Percentiles rank a stretch among this genome's conserved stretches.
These are phyloP conservation scores for Cladosporium austrohemisphaericum DNA, from an alignment of 2,329 filamentous ascomycete species.

Conservation along the genomic window DNA sequence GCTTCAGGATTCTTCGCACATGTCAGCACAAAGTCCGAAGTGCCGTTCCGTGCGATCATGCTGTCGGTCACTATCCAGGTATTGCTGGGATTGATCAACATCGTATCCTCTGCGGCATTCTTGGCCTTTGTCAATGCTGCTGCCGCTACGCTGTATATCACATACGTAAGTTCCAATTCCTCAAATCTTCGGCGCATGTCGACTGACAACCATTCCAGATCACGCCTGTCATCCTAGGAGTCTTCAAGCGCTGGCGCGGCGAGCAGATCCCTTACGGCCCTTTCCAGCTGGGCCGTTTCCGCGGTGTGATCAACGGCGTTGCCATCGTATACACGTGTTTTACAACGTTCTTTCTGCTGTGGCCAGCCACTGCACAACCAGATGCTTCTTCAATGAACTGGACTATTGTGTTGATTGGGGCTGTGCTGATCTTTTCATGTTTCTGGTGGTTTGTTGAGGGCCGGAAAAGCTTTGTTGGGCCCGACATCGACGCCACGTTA, in stretches of 20 bases:
- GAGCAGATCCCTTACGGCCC: slow-evolving; percentile 15
- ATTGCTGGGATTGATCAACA: slow-evolving; percentile 23
- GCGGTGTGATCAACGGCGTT: slow-evolving; percentile 19
- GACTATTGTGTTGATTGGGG: slow-evolving; percentile 12
- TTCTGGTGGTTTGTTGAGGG: slow-evolving; percentile 17
- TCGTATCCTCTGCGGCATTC: slow-evolving; percentile 19
- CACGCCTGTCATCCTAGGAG: slow-evolving; percentile 16
- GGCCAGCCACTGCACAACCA: slow-evolving; percentile 15
- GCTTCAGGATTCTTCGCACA: slow-evolving; percentile 17
- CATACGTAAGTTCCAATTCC: slow-evolving; percentile 2
- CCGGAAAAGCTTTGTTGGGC: slow-evolving; percentile 13
- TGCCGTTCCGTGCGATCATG: slow-evolving; percentile 18
- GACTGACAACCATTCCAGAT: slow-evolving; percentile 5
- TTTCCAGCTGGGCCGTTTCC: slow-evolving; percentile 12
- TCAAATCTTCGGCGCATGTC: neutral
- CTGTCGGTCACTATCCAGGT: slow-evolving; percentile 17
- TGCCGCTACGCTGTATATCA: slow-evolving; percentile 3
- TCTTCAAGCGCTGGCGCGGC: slow-evolving; percentile 12
- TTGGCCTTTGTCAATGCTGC: slow-evolving; percentile 18
- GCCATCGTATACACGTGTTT: slow-evolving; percentile 30
- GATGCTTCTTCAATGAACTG: slow-evolving; percentile 20
- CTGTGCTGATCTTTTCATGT: slow-evolving; percentile 9
- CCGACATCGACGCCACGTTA: neutral
- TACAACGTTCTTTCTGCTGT: slow-evolving; percentile 17
- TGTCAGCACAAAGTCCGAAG: slow-evolving; percentile 13